Evolutionary conservation across 2,329 filamentous ascomycete species (phyloP).

Genomic region (Arthrobotrys sinensis): DNA sequence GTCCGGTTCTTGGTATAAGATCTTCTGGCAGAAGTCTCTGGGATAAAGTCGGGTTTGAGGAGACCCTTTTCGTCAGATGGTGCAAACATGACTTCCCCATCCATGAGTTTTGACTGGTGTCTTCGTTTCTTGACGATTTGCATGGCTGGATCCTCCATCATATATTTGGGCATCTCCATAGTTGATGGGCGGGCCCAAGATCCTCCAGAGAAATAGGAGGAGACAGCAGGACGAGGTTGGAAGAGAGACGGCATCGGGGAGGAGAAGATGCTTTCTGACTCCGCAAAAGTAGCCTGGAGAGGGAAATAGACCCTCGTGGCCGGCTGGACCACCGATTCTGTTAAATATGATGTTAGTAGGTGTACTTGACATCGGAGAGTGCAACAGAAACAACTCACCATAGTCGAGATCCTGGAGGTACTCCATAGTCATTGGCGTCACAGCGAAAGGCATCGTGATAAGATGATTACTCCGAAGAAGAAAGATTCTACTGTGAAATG

Average conservation of each 20-base stretch:
- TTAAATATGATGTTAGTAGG: constrained; percentile 26
- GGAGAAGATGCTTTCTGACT: constrained; percentile 58
- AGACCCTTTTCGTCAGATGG: constrained; percentile 32
- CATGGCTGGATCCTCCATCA: constrained; percentile 60
- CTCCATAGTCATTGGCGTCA: constrained; percentile 60
- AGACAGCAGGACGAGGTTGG: constrained; percentile 46
- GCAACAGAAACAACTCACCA: constrained; percentile 28
- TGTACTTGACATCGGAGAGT: not conserved
- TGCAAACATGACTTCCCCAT: constrained; percentile 46
- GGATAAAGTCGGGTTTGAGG: constrained; percentile 47
- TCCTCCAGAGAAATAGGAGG: constrained; percentile 46
- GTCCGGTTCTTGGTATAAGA: constrained; percentile 57
- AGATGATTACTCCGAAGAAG: constrained; percentile 14
- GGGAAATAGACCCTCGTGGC: constrained; percentile 58
- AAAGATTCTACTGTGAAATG: constrained; percentile 10
- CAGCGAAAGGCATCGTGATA: constrained; percentile 57
- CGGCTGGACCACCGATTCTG: constrained; percentile 59
- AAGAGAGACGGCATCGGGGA: constrained; percentile 56
- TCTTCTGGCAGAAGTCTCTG: constrained; percentile 42
- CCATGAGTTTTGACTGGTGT: constrained; percentile 58
- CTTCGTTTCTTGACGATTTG: constrained; percentile 58
- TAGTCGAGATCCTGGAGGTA: constrained; percentile 61
- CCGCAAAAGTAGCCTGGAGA: constrained; percentile 57
- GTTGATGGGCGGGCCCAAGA: constrained; percentile 50
- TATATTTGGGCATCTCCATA: constrained; percentile 43